These are phyloP conservation scores for Fusarium caatingaense DNA, from an alignment of 2,329 filamentous ascomycete genomes.

Conservation along the genomic window DNA sequence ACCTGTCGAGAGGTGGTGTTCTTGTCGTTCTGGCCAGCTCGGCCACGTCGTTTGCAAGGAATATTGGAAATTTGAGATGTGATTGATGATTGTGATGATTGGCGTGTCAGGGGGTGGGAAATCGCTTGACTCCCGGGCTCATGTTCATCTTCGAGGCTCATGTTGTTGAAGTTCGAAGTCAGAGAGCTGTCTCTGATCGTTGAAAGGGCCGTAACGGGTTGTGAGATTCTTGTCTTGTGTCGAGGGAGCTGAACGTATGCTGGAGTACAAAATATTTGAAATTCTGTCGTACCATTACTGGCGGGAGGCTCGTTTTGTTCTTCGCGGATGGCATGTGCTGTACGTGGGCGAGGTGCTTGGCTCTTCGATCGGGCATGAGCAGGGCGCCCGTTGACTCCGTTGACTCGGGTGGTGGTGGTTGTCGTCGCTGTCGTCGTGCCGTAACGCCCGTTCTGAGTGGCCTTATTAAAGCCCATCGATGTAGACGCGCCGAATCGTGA, in stretches of 20 bases:
- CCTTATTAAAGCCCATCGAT: constrained; percentile 65
- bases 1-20: constrained; percentile 20
- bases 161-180: constrained; percentile 50
- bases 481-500: constrained; percentile 55
- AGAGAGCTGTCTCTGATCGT: constrained; percentile 60
- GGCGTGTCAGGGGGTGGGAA: constrained; percentile 45
- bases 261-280: constrained; percentile 22
- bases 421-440: constrained; percentile 62
- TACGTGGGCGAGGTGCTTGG: constrained; percentile 52
- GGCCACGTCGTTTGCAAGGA: constrained; percentile 45
- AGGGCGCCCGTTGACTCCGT: constrained; percentile 51
- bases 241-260: constrained; percentile 33
- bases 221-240: constrained; percentile 46
- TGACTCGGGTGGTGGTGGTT: constrained; percentile 53
- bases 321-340: constrained; percentile 56
- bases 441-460: constrained; percentile 66
- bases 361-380: constrained; percentile 59
- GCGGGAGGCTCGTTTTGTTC: constrained; percentile 52
- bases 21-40: constrained; percentile 36
- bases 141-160: constrained; percentile 55
- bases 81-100: constrained; percentile 42
- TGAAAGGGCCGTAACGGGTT: constrained; percentile 44
- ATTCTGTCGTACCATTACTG: constrained; percentile 52
- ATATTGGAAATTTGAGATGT: constrained; percentile 43
- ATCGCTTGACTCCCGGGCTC: constrained; percentile 60